Conservation (phyloP, 768 basidiomycete genomes). For the Boletus vermiculosoides region DNA sequence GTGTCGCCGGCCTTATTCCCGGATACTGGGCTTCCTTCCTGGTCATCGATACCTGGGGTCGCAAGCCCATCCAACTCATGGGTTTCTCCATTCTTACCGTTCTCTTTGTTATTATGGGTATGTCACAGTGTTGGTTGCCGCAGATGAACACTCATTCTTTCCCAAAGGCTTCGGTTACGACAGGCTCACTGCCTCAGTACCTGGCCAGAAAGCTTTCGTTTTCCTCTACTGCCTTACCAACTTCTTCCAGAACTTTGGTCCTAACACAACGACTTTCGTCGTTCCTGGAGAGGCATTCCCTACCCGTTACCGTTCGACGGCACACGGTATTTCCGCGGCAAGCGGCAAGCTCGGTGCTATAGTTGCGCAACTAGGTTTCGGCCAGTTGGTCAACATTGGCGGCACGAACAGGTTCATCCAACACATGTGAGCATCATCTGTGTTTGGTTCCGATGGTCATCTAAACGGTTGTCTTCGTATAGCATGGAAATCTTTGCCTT, state of each 20-base stretch:
- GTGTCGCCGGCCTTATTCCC: constrained; percentile 77
- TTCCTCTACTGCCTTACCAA: constrained; percentile 85
- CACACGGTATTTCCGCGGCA: constrained; percentile 82
- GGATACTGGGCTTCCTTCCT: constrained; percentile 62
- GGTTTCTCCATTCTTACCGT: constrained; percentile 68
- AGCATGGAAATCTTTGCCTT: constrained; percentile 79
- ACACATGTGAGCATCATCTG: constrained; percentile 56
- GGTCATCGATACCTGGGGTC: constrained; percentile 75
- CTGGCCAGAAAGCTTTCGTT: constrained; percentile 60
- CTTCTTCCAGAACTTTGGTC: constrained; percentile 90
- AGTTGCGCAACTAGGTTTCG: constrained; percentile 76
- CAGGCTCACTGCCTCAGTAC: constrained; percentile 44
- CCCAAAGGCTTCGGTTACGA: constrained; percentile 63
- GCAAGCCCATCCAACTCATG: constrained; percentile 80
- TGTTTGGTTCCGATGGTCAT: background rate
- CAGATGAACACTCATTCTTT: constrained; percentile 5
- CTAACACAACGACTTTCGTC: constrained; percentile 77
- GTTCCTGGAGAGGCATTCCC: constrained; percentile 85
- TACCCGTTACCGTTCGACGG: constrained; percentile 84
- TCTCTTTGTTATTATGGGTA: constrained; percentile 70
- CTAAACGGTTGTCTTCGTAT: constrained; percentile 2
- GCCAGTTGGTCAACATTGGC: constrained; percentile 63
- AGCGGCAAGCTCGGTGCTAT: constrained; percentile 83
- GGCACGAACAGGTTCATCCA: constrained; percentile 59
- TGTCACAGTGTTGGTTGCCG: constrained; percentile 13